Evolutionary conservation across 371 early-diverging fungal genomes (phyloP).

Genomic region (Nematocida ironsii): DNA sequence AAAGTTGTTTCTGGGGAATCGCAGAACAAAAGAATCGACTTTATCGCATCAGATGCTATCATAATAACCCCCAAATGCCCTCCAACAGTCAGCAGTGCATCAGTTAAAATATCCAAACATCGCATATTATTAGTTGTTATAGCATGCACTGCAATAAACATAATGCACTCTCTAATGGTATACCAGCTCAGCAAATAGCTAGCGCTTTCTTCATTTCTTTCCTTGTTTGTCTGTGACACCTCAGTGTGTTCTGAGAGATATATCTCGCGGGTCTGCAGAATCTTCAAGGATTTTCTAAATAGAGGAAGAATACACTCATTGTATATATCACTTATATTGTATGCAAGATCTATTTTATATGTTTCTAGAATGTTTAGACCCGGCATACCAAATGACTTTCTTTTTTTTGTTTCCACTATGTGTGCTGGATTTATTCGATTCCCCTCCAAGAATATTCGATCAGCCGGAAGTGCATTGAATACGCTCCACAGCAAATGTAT

Average conservation of each 20-base stretch:
- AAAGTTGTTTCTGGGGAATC: conserved; percentile 3
- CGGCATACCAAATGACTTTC: not conserved
- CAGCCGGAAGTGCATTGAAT: conserved; percentile 16
- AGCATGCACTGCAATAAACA: conserved; percentile 18
- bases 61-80: conserved; percentile 49
- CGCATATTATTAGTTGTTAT: not conserved
- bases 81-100: conserved; percentile 34
- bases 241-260: conserved; percentile 18
- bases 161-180: conserved; percentile 25
- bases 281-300: conserved; percentile 12
- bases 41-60: conserved; percentile 27
- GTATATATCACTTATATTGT: conserved; percentile 13
- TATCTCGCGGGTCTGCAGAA: conserved; percentile 41
- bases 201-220: not conserved
- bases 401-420: conserved; percentile 22
- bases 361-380: not conserved
- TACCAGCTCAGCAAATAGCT: conserved; percentile 37
- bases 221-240: not conserved
- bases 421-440: conserved; percentile 38
- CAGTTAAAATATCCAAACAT: not conserved
- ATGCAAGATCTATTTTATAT: not conserved
- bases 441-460: conserved; percentile 13
- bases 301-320: not conserved
- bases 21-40: conserved; percentile 16
- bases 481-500: conserved; percentile 40